Evolutionary conservation across 257 asterid species (phyloP).

Genomic region (Leptodermis oblonga): DNA sequence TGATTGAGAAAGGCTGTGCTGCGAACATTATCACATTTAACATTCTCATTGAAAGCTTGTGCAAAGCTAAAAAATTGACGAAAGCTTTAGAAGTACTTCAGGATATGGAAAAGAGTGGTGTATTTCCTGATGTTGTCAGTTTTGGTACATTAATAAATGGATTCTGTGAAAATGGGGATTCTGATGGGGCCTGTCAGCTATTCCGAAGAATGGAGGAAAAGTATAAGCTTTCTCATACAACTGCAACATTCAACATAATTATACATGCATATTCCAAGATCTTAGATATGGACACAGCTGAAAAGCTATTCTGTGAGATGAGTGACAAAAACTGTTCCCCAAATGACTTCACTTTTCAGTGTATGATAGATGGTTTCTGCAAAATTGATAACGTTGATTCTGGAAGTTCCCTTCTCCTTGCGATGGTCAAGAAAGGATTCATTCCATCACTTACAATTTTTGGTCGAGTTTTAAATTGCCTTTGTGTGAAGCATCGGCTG

Average conservation of each 20-base stretch:
- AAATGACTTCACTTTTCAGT: constrained; percentile 64
- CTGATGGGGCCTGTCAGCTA: constrained; percentile 55
- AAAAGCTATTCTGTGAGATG: constrained; percentile 60
- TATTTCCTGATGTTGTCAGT: constrained; percentile 64
- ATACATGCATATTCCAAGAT: constrained; percentile 59
- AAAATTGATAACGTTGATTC: constrained; percentile 59
- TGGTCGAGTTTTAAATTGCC: constrained; percentile 78
- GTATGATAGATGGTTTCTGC: constrained; percentile 85
- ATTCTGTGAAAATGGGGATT: constrained; percentile 58
- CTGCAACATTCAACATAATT: constrained; percentile 64
- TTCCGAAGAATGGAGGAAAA: constrained; percentile 57
- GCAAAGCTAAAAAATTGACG: constrained; percentile 50
- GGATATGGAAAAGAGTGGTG: constrained; percentile 53
- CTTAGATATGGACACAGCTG: constrained; percentile 53
- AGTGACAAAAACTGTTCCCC: constrained; percentile 38
- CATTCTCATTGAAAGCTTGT: constrained; percentile 74
- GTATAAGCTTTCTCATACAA: constrained; percentile 49
- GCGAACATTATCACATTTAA: constrained; percentile 79
- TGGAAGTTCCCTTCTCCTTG: constrained; percentile 52
- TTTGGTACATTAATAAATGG: constrained; percentile 77
- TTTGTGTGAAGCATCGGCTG: constrained; percentile 58
- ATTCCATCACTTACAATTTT: constrained; percentile 54
- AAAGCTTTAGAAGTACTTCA: constrained; percentile 61
- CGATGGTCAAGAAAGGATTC: constrained; percentile 43
- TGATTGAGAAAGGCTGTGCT: constrained; percentile 69